These are phyloP conservation scores for Tetradesmus lagerheimii DNA, from an alignment of 139 green algal genomes.

Conservation along the genomic window DNA sequence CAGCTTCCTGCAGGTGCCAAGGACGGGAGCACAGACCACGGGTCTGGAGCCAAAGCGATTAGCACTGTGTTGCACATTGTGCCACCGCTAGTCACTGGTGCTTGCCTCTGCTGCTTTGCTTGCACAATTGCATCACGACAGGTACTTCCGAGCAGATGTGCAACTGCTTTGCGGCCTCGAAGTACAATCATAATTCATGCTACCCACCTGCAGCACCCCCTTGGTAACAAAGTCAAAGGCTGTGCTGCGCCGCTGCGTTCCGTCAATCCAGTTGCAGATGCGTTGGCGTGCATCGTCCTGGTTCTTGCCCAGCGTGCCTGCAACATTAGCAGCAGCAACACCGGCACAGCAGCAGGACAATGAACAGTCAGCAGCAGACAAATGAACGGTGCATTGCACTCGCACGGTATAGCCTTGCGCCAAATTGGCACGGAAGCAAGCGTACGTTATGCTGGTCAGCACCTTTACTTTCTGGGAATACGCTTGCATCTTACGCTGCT, in stretches of 20 bases:
- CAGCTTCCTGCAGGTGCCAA: too few species aligned
- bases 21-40: too few species aligned
- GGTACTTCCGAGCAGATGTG: neutral
- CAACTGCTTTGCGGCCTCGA: neutral
- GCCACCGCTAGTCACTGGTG: too few species aligned
- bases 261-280: constrained; percentile 88
- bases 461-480: too few species aligned
- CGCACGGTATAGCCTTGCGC: too few species aligned
- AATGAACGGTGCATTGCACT: neutral
- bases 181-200: too few species aligned
- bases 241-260: constrained; percentile 58
- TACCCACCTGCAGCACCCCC: constrained; percentile 84
- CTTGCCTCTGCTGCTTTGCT: too few species aligned
- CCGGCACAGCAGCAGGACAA: neutral
- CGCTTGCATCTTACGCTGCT: too few species aligned
- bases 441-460: too few species aligned
- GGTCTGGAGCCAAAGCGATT: too few species aligned
- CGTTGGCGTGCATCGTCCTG: constrained; percentile 88
- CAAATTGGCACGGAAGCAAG: too few species aligned
- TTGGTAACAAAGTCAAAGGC: constrained; percentile 97
- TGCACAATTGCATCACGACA: neutral
- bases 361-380: neutral
- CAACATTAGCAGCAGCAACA: neutral
- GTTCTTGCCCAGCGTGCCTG: constrained; percentile 72
- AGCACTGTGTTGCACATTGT: too few species aligned